phyloP scores from a whole-genome alignment of 2,329 filamentous ascomycete genomes.

The Thelonectria blattea region DNA sequence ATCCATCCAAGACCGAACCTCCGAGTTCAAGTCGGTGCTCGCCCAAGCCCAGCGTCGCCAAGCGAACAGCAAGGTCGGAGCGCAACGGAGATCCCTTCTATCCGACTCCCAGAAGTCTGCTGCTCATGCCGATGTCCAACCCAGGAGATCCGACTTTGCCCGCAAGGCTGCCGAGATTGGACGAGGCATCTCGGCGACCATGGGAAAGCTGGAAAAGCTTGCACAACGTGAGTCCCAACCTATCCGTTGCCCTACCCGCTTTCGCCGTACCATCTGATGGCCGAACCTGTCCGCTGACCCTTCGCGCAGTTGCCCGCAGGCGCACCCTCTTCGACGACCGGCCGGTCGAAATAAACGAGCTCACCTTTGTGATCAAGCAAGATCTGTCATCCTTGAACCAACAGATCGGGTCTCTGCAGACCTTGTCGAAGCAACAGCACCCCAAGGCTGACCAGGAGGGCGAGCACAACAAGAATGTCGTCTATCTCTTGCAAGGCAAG shows the following conservation, averaged over 20 bases:
- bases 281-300: slow-evolving; percentile 18
- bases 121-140: slow-evolving; percentile 59
- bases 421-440: slow-evolving; percentile 77
- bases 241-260: background rate
- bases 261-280: background rate
- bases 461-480: slow-evolving; percentile 97
- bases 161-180: slow-evolving; percentile 91
- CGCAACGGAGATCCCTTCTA: slow-evolving; percentile 82
- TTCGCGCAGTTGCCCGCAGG: slow-evolving; percentile 77
- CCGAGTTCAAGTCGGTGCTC: slow-evolving; percentile 93
- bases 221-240: slow-evolving; percentile 69
- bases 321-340: slow-evolving; percentile 97
- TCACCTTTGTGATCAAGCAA: slow-evolving; percentile 98
- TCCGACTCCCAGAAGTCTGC: slow-evolving; percentile 73
- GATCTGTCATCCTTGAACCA: slow-evolving; percentile 84
- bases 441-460: slow-evolving; percentile 80
- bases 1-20: slow-evolving; percentile 95
- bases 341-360: slow-evolving; percentile 94
- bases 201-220: slow-evolving; percentile 92
- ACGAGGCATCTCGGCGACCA: slow-evolving; percentile 86
- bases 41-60: slow-evolving; percentile 83
- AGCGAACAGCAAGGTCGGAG: slow-evolving; percentile 75
- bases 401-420: slow-evolving; percentile 84
- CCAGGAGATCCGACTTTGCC: slow-evolving; percentile 87
- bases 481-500: slow-evolving; percentile 88